Evolutionary conservation across 2,329 filamentous ascomycete species (phyloP).

Genomic region (Beauveria brongniartii): DNA sequence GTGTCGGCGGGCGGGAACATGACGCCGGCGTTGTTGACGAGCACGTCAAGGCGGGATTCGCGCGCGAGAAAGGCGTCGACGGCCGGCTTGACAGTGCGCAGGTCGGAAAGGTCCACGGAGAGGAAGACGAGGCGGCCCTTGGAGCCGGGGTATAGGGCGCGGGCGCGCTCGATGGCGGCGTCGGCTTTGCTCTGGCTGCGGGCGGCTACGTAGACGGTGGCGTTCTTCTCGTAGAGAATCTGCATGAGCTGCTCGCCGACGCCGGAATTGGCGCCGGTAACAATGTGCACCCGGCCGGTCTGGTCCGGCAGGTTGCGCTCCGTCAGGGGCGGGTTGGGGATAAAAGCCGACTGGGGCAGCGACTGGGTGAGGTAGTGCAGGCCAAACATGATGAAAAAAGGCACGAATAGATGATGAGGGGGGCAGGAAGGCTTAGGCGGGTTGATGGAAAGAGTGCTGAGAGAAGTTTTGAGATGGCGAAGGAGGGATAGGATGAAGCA

Average conservation of each 20-base stretch:
- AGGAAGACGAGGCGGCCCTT: conserved; percentile 30
- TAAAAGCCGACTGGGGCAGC: conserved; percentile 6
- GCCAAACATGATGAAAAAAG: neutral
- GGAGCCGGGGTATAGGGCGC: conserved; percentile 21
- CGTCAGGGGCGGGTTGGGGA: conserved; percentile 4
- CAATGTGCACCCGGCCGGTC: conserved; percentile 33
- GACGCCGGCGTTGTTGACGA: conserved; percentile 31
- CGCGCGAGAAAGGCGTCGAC: conserved; percentile 16
- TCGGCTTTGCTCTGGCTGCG: conserved; percentile 33
- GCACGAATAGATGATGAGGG: neutral
- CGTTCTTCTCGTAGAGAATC: conserved; percentile 43
- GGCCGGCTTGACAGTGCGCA: conserved; percentile 20
- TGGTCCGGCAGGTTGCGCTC: conserved; percentile 10
- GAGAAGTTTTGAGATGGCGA: too few relatives aligned
- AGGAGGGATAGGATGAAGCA: too few relatives aligned
- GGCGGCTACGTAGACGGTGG: conserved; percentile 41
- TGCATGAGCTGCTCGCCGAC: conserved; percentile 40
- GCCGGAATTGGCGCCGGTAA: conserved; percentile 30
- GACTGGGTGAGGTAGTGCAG: conserved; percentile 10
- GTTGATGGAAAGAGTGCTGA: too few relatives aligned
- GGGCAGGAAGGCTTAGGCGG: too few relatives aligned
- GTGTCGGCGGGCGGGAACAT: conserved; percentile 26
- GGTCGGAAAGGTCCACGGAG: conserved; percentile 30
- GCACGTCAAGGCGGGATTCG: conserved; percentile 23
- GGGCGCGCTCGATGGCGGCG: conserved; percentile 32